Conservation (phyloP, 257 asterid genomes). For the Voacanga thouarsii region DNA sequence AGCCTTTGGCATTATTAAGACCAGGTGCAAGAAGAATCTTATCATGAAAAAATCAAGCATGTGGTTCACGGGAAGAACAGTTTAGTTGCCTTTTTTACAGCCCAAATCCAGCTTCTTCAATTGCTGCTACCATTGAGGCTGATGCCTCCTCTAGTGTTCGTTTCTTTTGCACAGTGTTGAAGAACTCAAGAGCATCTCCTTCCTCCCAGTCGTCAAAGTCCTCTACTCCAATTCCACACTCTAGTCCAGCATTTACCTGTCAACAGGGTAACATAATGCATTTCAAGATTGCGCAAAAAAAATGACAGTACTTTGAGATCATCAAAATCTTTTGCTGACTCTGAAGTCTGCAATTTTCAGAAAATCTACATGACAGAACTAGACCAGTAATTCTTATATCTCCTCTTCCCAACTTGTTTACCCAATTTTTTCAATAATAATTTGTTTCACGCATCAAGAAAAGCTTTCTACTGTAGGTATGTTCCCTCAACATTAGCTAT, state of each 20-base stretch:
- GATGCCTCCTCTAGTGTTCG: slow-evolving; percentile 99
- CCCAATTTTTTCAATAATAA: neutral
- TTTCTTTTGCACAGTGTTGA: slow-evolving; percentile 71
- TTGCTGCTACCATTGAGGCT: slow-evolving; percentile 85
- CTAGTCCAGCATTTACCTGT: slow-evolving; percentile 93
- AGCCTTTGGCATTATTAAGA: slow-evolving; percentile 13
- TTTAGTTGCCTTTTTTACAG: slow-evolving; percentile 26
- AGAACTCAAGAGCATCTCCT: slow-evolving; percentile 80
- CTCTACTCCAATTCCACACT: slow-evolving; percentile 84
- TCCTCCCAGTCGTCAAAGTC: slow-evolving; percentile 76
- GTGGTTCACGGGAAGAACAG: slow-evolving; percentile 16
- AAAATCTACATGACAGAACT: neutral
- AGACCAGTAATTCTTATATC: neutral
- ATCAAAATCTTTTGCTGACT: neutral
- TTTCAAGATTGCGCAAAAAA: neutral
- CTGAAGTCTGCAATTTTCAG: neutral
- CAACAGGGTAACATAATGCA: slow-evolving; percentile 9
- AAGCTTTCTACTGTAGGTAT: neutral
- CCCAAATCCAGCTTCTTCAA: slow-evolving; percentile 51
- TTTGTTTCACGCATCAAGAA: neutral
- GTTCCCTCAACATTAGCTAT: neutral
- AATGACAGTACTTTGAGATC: neutral
- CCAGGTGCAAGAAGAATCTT: slow-evolving; percentile 2
- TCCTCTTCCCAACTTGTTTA: neutral
- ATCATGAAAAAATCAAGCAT: slow-evolving; percentile 16